Evolutionary conservation across 2,329 filamentous ascomycete genomes (phyloP).

Genomic region (Zymoseptoria ardabiliae): DNA sequence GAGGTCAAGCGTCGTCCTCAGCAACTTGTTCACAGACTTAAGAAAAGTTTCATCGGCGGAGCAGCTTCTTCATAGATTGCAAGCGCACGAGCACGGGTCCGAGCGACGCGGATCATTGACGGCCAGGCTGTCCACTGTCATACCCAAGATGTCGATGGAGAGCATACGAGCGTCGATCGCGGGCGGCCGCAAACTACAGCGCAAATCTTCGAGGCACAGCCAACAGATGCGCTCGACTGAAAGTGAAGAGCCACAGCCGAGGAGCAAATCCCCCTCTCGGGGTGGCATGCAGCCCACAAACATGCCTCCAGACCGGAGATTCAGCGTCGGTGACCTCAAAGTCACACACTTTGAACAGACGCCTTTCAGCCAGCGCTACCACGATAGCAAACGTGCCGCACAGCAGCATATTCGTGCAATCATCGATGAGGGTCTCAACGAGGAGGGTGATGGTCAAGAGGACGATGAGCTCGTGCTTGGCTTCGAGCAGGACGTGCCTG

Average conservation of each 20-base stretch:
- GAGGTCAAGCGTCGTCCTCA: constrained; percentile 6
- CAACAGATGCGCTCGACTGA: background rate
- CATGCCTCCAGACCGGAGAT: background rate
- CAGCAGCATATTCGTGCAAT: constrained; percentile 20
- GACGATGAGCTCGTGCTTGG: constrained; percentile 19
- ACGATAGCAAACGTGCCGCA: constrained; percentile 22
- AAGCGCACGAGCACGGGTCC: background rate
- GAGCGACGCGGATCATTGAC: background rate
- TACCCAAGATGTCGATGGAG: constrained; percentile 4
- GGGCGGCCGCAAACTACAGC: background rate
- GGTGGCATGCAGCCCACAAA: background rate
- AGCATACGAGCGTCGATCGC: background rate
- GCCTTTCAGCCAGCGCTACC: constrained; percentile 25
- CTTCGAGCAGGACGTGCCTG: constrained; percentile 34
- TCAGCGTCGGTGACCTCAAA: constrained; percentile 11
- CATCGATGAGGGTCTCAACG: constrained; percentile 19
- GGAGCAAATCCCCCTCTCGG: background rate
- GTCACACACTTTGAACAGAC: constrained; percentile 28
- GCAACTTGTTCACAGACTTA: background rate
- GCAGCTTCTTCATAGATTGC: background rate
- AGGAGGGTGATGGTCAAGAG: constrained; percentile 17
- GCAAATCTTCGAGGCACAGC: background rate
- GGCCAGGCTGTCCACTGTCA: background rate
- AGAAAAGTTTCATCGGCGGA: background rate
- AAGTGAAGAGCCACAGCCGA: background rate